phyloP scores from a whole-genome alignment of 495 filamentous ascomycete species.

The Xylaria nigripes region DNA sequence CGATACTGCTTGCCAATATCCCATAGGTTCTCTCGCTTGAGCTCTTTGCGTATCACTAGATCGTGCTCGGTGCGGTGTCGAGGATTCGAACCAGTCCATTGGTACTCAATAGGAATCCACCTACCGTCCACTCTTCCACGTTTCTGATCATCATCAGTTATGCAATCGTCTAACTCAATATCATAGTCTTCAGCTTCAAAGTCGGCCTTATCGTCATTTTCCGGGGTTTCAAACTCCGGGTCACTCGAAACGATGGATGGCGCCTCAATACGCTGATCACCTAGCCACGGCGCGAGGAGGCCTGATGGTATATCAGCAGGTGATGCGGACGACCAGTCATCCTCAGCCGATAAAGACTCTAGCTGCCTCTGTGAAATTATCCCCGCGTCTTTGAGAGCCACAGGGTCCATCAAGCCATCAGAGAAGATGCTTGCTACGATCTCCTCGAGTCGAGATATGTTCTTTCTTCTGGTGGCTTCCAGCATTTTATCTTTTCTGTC shows the following conservation, averaged over 20 bases:
- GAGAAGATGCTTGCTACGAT: conserved; percentile 44
- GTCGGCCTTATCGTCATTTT: conserved; percentile 18
- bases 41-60: conserved; percentile 14
- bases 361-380: conserved; percentile 56
- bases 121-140: conserved; percentile 26
- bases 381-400: conserved; percentile 38
- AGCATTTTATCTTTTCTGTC: conserved; percentile 19
- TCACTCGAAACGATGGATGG: conserved; percentile 21
- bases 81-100: conserved; percentile 30
- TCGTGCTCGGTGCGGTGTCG: conserved; percentile 9
- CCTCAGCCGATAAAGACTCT: conserved; percentile 47
- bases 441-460: conserved; percentile 31
- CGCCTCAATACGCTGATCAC: conserved; percentile 33
- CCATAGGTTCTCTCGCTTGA: conserved; percentile 27
- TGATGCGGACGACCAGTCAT: conserved; percentile 42
- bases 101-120: conserved; percentile 24
- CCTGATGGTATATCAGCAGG: conserved; percentile 30
- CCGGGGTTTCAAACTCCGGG: conserved; percentile 29
- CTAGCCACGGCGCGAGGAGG: conserved; percentile 56
- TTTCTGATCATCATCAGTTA: conserved; percentile 35
- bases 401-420: conserved; percentile 39
- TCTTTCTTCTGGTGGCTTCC: conserved; percentile 19
- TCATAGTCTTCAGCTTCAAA: conserved; percentile 25
- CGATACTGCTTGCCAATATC: conserved; percentile 23
- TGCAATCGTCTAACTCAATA: conserved; percentile 28